Conservation (phyloP, 495 filamentous ascomycete genomes). For the Hyaloscypha finlandica region DNA sequence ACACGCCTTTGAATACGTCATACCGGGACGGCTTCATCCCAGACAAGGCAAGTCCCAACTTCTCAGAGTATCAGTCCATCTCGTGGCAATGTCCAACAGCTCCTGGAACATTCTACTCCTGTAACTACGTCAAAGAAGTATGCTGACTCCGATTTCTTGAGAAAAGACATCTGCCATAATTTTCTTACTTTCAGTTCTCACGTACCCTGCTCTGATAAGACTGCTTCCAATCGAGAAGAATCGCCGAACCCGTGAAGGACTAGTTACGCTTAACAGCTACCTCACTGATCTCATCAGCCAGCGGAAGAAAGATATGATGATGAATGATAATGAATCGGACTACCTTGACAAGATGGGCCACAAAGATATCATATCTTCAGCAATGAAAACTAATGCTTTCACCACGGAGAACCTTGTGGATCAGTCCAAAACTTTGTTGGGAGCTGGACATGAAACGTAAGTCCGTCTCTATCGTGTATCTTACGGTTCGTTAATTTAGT, state of each 20-base stretch:
- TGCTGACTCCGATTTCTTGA: too few relatives aligned
- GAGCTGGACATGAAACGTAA: conserved; percentile 24
- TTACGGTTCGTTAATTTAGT: not conserved
- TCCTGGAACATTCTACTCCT: too few relatives aligned
- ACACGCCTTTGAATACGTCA: conserved; percentile 44
- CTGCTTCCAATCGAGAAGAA: conserved; percentile 1
- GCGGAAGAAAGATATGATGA: conserved; percentile 43
- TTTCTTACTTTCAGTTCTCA: conserved; percentile 44
- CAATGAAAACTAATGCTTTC: conserved; percentile 40
- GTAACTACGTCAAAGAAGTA: too few relatives aligned
- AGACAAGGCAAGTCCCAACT: conserved; percentile 21
- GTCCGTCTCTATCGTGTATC: not conserved
- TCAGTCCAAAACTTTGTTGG: conserved; percentile 45
- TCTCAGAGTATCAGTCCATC: too few relatives aligned
- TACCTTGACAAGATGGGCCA: conserved; percentile 23
- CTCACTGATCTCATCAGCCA: conserved; percentile 42
- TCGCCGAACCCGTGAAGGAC: not conserved
- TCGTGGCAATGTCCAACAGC: too few relatives aligned
- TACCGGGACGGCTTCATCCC: conserved; percentile 35
- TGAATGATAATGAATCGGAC: conserved; percentile 24
- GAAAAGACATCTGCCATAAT: conserved; percentile 36
- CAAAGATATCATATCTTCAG: conserved; percentile 48
- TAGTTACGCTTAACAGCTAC: conserved; percentile 2
- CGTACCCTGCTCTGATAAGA: conserved; percentile 48
- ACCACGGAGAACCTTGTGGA: conserved; percentile 48